phyloP scores from a whole-genome alignment of 2,329 filamentous ascomycete genomes.

The Cadophora luteo-olivacea region DNA sequence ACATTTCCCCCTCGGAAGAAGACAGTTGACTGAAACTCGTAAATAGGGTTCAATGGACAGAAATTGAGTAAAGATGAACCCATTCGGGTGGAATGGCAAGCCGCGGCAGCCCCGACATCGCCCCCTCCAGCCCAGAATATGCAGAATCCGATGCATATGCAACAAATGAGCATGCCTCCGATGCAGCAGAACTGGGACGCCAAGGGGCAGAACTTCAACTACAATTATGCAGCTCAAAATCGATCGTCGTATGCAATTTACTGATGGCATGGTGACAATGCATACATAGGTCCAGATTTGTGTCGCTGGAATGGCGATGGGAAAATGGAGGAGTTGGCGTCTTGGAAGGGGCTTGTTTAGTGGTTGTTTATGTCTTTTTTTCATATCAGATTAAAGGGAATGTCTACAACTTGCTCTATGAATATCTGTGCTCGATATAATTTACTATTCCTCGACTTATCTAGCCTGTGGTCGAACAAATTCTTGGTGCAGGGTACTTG shows the following conservation, averaged over 20 bases:
- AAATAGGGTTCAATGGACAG: constrained; percentile 18
- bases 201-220: not conserved
- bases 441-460: too few species aligned
- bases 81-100: constrained; percentile 27
- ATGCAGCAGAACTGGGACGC: not conserved
- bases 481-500: too few species aligned
- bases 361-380: not conserved
- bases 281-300: too few species aligned
- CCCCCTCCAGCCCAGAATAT: not conserved
- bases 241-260: not conserved
- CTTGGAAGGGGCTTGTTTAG: not conserved
- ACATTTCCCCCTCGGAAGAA: not conserved
- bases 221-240: not conserved
- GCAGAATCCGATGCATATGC: not conserved
- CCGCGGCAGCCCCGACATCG: constrained; percentile 44
- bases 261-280: not conserved
- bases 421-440: too few species aligned
- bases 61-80: constrained; percentile 27
- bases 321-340: not conserved
- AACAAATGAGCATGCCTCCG: constrained; percentile 1
- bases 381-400: not conserved
- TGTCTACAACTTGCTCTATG: too few species aligned
- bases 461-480: too few species aligned
- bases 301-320: not conserved
- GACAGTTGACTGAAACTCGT: not conserved